Evolutionary conservation across 495 filamentous ascomycete species (phyloP), one percentile per base, ranked within the genome.

Genomic region (Aspergillus mulundensis): DNA sequence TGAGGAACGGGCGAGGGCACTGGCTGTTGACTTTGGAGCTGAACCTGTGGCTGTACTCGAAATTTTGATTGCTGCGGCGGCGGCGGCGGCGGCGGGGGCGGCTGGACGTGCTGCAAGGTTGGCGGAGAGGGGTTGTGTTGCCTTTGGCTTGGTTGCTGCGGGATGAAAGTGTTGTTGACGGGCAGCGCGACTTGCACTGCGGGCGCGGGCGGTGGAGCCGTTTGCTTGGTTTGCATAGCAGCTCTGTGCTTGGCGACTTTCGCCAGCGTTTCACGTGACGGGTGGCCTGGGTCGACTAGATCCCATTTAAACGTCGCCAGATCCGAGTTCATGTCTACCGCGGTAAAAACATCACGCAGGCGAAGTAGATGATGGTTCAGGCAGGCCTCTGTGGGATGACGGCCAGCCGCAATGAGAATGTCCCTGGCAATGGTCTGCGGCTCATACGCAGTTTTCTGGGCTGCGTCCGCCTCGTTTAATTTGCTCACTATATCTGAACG

Each of bases 221-320:
- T 23, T 45, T 50, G 48, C 5, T 21, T 39, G 20, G 48, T 50
- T 50, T 50, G 48, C 34, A 20, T 3, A 20, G 25, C 14, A 2
- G 16, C 11, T 23, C 38, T 28, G 15, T 50, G 25, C 24, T 18
- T 21, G 19, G 16, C 16, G 18, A 30, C 7, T 4, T 12, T 19
- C 16, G 11, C 12, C 12, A 11, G 2, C 32, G 12, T 34, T 20
- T 58, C 62, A 62, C 60, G 64, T 61, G 59, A 20, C 15, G 42
- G 38, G 12, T 43, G 34, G 1, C 48, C 34, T n/a, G 56, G 44
- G 64, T 89, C 87, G 2, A 90, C 73, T 15, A 87, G 45, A 66
- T 88, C 86, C 87, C 87, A 90, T 28, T 77, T 68, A 20, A 90
- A 71, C 0, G 84, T 88, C n/a, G 66, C 66, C 12, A 90, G 61